A percentile compares a stretch with the other conserved stretches of the same genome.
phyloP scores from a whole-genome alignment of 495 filamentous ascomycete genomes.

The Xylaria flabelliformis region DNA sequence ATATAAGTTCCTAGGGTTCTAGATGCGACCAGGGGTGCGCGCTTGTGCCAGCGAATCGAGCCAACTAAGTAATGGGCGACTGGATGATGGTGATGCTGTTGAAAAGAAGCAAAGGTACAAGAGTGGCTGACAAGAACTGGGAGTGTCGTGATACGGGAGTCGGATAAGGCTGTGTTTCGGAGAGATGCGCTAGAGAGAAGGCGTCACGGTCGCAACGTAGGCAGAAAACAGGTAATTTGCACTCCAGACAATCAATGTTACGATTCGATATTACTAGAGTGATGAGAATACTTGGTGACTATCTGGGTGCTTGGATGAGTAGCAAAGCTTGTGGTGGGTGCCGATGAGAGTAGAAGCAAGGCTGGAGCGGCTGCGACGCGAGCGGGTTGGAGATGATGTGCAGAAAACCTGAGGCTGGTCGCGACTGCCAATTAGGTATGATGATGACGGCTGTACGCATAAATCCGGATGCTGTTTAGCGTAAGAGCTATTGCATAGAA shows the following conservation, averaged over 20 bases:
- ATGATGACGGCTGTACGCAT: background rate
- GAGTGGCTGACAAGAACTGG: background rate
- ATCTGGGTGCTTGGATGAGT: background rate
- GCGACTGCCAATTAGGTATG: background rate
- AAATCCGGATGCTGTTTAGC: constrained; percentile 2
- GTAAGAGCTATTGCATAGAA: constrained; percentile 14
- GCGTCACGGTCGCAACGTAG: background rate
- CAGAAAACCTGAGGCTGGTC: constrained; percentile 34
- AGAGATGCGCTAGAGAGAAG: constrained; percentile 2
- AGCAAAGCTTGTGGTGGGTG: background rate
- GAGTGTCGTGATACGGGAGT: background rate
- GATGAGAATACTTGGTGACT: background rate
- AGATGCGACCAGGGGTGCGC: background rate
- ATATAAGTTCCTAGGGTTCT: background rate
- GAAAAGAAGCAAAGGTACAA: background rate
- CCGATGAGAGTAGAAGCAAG: constrained; percentile 5
- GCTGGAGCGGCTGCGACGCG: constrained; percentile 12
- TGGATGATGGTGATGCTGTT: background rate
- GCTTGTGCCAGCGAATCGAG: background rate
- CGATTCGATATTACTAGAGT: background rate
- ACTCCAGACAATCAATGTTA: background rate
- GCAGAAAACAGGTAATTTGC: background rate
- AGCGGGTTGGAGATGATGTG: constrained; percentile 27
- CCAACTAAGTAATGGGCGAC: background rate
- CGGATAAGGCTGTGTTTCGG: background rate